Base-by-base conservation (phyloP, 2,329 filamentous ascomycete genomes). In the Alternaria sp. region DNA sequence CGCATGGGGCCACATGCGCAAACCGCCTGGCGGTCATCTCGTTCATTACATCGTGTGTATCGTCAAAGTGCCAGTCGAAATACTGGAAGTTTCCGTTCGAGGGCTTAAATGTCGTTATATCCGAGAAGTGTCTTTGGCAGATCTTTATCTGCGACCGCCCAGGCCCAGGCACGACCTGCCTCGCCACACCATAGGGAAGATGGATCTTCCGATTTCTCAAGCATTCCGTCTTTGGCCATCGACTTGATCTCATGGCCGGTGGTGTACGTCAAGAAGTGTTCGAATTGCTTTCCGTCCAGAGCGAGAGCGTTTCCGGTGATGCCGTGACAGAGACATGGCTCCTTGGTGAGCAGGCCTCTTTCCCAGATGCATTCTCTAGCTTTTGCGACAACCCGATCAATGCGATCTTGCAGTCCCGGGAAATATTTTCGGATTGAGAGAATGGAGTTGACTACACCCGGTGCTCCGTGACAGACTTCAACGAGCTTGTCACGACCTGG, bases 401-500 rank as follows among this genome's bases (percentile, higher is more conserved):
- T 88, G 49, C 83, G 83, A 0, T 82, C 80, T 23, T 83, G 76
- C 8, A 90, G 79, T 1, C 80, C 80, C 0, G 87, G 85, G 62
- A 90, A 91, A 73, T 86, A 82, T 8, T 83, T 81, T 53, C 82
- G 81, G 55, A 91, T 82, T 1, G 86, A 85, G 5, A 84, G 70
- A 9, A 92, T 81, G 6, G 87, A 89, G 30, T 85, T 79, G 9
- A 90, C 79, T 21, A 90, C 85, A 0, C 89, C 90, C 3, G 89
- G 87, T 0, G 87, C 88, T 3, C 90, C 90, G 70, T 91, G 89
- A 71, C 89, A 91, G 77, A 90, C 89, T 72, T 91, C 89, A 7
- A 91, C 85, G 7, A 89, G 80, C 45, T 82, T 79, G 64, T 83
- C 81, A 50, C 80, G 82, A 26, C 85, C 80, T 55, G 82, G 75